These are phyloP conservation scores for Mallotus nudiflorus DNA, from an alignment of 345 rosid genomes.

Conservation along the genomic window DNA sequence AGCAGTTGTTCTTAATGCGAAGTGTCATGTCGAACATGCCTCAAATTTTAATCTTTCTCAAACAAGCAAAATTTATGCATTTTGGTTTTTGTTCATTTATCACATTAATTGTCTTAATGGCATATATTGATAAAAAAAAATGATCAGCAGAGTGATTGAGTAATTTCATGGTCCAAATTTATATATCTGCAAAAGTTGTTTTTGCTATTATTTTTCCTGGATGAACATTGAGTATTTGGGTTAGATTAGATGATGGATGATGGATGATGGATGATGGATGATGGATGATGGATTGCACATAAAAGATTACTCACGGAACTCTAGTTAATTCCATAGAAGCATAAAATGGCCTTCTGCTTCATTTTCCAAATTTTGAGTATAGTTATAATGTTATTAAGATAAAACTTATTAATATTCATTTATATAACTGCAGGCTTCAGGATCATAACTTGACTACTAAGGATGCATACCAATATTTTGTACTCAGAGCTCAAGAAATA, in stretches of 20 bases:
- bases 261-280: no score
- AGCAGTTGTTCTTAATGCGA: not conserved
- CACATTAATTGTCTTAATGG: no score
- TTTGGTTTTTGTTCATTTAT: not conserved
- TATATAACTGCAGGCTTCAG: slow-evolving; percentile 62
- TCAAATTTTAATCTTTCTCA: not conserved
- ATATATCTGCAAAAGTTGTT: no score
- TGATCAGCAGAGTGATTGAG: no score
- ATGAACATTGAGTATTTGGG: no score
- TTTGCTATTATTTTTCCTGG: no score
- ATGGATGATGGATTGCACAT: no score
- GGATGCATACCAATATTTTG: slow-evolving; percentile 76
- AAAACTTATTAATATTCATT: not conserved
- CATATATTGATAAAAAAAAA: no score
- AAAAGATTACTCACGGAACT: not conserved
- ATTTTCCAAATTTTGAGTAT: not conserved
- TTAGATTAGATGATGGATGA: no score
- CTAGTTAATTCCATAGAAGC: not conserved
- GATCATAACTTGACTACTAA: slow-evolving; percentile 58
- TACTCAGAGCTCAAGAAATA: slow-evolving; percentile 76
- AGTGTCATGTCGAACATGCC: not conserved
- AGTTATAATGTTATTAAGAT: not conserved
- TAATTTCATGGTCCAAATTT: no score
- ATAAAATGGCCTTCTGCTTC: not conserved
- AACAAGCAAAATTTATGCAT: no score